Evolutionary conservation across 176 grass and related monocot species (phyloP).

Genomic region (Oropetium thomaeum): DNA sequence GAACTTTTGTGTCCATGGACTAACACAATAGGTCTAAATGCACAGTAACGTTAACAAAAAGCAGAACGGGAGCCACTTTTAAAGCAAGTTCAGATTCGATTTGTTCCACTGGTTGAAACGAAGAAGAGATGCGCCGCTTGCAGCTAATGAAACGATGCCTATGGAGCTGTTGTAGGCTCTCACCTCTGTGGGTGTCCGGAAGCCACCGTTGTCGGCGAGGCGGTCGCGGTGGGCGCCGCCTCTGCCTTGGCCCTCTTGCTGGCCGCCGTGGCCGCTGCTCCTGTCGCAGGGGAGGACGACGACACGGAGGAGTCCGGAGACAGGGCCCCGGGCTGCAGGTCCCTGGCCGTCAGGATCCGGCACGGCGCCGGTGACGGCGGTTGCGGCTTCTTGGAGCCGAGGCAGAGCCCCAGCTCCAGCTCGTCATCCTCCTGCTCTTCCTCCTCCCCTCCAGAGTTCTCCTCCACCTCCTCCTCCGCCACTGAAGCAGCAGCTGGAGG

Average conservation of each 20-base stretch:
- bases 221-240: slow-evolving; percentile 22
- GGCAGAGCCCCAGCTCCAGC: slow-evolving; percentile 69
- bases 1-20: neutral
- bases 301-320: slow-evolving; percentile 57
- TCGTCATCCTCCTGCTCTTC: slow-evolving; percentile 27
- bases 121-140: neutral
- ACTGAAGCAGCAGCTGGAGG: neutral
- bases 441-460: slow-evolving; percentile 33
- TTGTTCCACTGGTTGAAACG: neutral
- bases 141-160: neutral
- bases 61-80: neutral
- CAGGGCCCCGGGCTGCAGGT: slow-evolving; percentile 44
- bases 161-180: neutral
- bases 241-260: slow-evolving; percentile 31
- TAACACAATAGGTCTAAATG: neutral
- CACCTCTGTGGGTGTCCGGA: slow-evolving; percentile 64
- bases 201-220: slow-evolving; percentile 40
- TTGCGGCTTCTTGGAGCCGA: slow-evolving; percentile 52
- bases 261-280: neutral
- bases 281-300: slow-evolving; percentile 40
- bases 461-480: slow-evolving; percentile 47
- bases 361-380: slow-evolving; percentile 30
- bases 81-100: neutral
- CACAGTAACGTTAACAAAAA: neutral
- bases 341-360: slow-evolving; percentile 65